A percentile compares a stretch with the other conserved stretches of the same genome.
phyloP scores from a whole-genome alignment of 1,284 basidiomycete species.

The Tilletia indica region DNA sequence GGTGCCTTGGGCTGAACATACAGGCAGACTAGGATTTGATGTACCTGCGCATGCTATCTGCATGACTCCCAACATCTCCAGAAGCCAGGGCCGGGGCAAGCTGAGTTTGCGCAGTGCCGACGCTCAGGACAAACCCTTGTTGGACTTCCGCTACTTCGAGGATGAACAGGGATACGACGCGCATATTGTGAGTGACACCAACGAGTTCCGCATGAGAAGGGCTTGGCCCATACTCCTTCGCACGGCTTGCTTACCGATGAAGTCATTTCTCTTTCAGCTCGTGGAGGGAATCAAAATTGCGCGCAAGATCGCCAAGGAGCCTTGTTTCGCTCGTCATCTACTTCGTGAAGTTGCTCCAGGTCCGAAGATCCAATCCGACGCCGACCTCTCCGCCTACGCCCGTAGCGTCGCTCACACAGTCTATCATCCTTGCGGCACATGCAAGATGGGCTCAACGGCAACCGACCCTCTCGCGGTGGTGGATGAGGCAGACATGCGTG shows the following conservation, averaged over 20 bases:
- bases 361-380: slow-evolving; percentile 50
- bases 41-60: slow-evolving; percentile 56
- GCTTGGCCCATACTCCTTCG: too few relatives aligned
- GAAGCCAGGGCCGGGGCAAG: slow-evolving; percentile 57
- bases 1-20: slow-evolving; percentile 52
- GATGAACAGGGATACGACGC: slow-evolving; percentile 60
- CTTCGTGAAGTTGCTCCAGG: slow-evolving; percentile 58
- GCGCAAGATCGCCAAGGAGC: slow-evolving; percentile 58
- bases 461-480: slow-evolving; percentile 37
- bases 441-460: slow-evolving; percentile 53
- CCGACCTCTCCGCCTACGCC: slow-evolving; percentile 51
- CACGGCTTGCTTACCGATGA: too few relatives aligned
- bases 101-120: slow-evolving; percentile 57
- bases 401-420: slow-evolving; percentile 55
- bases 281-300: slow-evolving; percentile 63
- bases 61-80: slow-evolving; percentile 57
- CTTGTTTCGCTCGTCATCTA: slow-evolving; percentile 58
- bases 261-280: slow-evolving; percentile 33
- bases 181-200: slow-evolving; percentile 37
- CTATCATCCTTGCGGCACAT: slow-evolving; percentile 56
- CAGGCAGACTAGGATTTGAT: slow-evolving; percentile 52
- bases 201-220: too few relatives aligned
- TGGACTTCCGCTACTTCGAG: slow-evolving; percentile 62
- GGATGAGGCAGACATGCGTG: slow-evolving; percentile 46
- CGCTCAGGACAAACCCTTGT: slow-evolving; percentile 58